Evolutionary conservation across 768 basidiomycete genomes (phyloP).

Genomic region (Leccinum longicurvipes): DNA sequence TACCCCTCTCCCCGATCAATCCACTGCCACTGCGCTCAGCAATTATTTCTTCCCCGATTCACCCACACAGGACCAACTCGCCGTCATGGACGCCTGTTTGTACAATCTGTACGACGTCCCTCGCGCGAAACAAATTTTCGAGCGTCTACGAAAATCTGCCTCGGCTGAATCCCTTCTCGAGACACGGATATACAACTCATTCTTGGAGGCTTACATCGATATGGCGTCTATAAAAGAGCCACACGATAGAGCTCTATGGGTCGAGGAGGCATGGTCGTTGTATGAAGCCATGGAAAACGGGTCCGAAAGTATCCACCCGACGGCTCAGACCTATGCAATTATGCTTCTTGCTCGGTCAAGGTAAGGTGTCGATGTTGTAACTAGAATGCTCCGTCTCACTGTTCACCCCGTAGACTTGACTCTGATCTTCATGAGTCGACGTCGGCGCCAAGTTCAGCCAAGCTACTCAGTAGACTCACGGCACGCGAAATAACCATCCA

Average conservation of each 20-base stretch:
- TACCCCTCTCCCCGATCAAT: conserved; percentile 57
- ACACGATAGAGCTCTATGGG: conserved; percentile 49
- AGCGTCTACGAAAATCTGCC: conserved; percentile 47
- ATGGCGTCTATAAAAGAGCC: conserved; percentile 51
- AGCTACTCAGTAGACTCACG: conserved; percentile 44
- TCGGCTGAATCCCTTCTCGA: conserved; percentile 48
- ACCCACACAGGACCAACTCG: conserved; percentile 60
- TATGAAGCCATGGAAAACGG: conserved; percentile 55
- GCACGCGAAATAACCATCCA: conserved; percentile 48
- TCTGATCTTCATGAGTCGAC: conserved; percentile 28
- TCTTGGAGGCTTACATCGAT: conserved; percentile 61
- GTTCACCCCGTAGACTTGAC: conserved; percentile 33
- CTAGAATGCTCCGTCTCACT: conserved; percentile 37
- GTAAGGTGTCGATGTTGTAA: conserved; percentile 31
- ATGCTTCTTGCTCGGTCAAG: conserved; percentile 61
- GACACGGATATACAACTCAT: conserved; percentile 54
- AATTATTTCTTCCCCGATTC: conserved; percentile 64
- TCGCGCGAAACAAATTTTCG: conserved; percentile 74
- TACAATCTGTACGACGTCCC: conserved; percentile 46
- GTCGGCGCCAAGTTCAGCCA: conserved; percentile 15
- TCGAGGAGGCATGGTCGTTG: conserved; percentile 58
- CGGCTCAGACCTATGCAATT: conserved; percentile 59
- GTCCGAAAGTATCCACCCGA: conserved; percentile 47
- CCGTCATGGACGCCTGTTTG: conserved; percentile 81
- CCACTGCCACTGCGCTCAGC: conserved; percentile 33